phyloP scores from a whole-genome alignment of 2,329 filamentous ascomycete species.

The Pseudogymnoascus sp. region DNA sequence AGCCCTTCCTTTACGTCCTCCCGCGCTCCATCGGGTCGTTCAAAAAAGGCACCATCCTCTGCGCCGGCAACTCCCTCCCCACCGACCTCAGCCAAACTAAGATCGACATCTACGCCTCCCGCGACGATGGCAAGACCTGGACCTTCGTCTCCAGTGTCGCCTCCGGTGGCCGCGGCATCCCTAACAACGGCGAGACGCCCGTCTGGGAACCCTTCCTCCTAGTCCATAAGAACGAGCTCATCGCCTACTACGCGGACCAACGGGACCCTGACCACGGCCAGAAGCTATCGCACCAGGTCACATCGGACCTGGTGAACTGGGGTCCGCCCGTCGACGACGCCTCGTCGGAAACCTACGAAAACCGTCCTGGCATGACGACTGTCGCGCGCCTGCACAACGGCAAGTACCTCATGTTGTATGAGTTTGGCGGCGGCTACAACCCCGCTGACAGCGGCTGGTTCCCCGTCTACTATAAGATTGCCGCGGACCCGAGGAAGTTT shows the following conservation, averaged over 20 bases:
- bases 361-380: conserved; percentile 62
- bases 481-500: conserved; percentile 25
- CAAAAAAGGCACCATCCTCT: conserved; percentile 54
- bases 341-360: conserved; percentile 52
- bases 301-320: conserved; percentile 53
- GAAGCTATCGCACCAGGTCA: conserved; percentile 56
- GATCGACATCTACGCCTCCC: conserved; percentile 62
- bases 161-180: conserved; percentile 49
- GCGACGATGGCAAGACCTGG: conserved; percentile 55
- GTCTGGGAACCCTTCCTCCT: conserved; percentile 68
- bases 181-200: conserved; percentile 55
- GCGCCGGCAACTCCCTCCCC: conserved; percentile 38
- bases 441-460: conserved; percentile 19
- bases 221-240: conserved; percentile 49
- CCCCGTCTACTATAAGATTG: conserved; percentile 29
- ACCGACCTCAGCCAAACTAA: conserved; percentile 54
- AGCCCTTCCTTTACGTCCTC: conserved; percentile 61
- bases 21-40: conserved; percentile 50
- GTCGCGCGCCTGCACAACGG: conserved; percentile 47
- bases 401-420: conserved; percentile 58
- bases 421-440: conserved; percentile 34
- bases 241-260: conserved; percentile 67
- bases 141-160: conserved; percentile 61
- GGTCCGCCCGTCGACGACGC: conserved; percentile 54
- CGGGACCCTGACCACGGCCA: conserved; percentile 59